Conservation (phyloP, 2,329 filamentous ascomycete genomes). For the Thielaviopsis cerberus region DNA sequence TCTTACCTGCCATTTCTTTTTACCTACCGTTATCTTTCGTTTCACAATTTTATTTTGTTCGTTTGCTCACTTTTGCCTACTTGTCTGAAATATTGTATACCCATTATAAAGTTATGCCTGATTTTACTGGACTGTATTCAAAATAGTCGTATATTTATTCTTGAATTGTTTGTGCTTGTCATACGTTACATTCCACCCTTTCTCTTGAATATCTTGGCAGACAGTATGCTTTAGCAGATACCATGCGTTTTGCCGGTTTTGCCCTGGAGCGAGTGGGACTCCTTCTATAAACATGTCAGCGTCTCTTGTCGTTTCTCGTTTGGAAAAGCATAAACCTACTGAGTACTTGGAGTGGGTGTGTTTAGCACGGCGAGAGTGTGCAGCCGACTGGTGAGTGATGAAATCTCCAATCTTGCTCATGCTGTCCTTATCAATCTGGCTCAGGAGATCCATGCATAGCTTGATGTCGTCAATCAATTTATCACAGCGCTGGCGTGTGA, state of each 20-base stretch:
- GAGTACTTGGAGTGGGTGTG: conserved; percentile 33
- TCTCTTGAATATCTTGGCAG: too few relatives aligned
- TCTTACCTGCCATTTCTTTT: not conserved
- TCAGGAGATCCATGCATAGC: conserved; percentile 51
- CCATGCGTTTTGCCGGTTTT: conserved; percentile 82
- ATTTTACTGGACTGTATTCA: too few relatives aligned
- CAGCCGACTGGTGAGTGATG: conserved; percentile 36
- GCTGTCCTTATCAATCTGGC: conserved; percentile 53
- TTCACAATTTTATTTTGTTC: not conserved
- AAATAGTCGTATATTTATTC: too few relatives aligned
- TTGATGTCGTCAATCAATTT: conserved; percentile 61
- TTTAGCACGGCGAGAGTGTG: conserved; percentile 29
- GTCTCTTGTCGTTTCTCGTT: not conserved
- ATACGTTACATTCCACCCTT: too few relatives aligned
- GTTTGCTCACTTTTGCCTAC: not conserved
- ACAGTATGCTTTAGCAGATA: conserved; percentile 44
- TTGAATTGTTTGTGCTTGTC: not conserved
- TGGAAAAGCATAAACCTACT: conserved; percentile 20
- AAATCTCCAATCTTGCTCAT: conserved; percentile 52
- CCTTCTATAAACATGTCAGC: conserved; percentile 29
- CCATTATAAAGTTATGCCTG: too few relatives aligned
- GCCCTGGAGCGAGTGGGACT: conserved; percentile 74
- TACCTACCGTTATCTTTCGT: not conserved
- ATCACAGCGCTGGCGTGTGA: conserved; percentile 66
- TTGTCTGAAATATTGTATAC: too few relatives aligned